Base-by-base conservation (phyloP, 495 filamentous ascomycete genomes). In the Ascobolus immersus region DNA sequence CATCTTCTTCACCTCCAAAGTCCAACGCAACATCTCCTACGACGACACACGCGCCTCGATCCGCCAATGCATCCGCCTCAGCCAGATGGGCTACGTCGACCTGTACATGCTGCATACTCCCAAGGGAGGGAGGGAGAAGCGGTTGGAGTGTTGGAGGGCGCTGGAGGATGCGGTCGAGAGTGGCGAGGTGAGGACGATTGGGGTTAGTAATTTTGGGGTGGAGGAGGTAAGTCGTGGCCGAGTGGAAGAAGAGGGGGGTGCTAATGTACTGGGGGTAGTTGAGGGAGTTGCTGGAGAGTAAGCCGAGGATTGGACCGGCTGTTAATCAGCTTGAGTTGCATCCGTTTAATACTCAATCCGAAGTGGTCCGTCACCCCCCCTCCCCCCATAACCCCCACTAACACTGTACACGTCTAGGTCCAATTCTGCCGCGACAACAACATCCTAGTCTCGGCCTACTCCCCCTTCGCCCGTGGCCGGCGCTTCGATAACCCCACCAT, bases 261-360 rank as follows among this genome's bases (percentile, higher is more conserved):
- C 15, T 15, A 38, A 22, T 27, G 27, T 33, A 25, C 29, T 23
- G 28, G 32, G 10, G 24, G 15, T 42, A 69, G 60, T 49, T 77
- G 10, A 52, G 71, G 41, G 71, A 78, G 49, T 57, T 77, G 7
- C 52, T 70, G 31, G 57, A 45, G 17, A 63, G 59, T 9, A 58
- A 57, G 28, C 65, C 61, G 12, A 49, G 48, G 9, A 49, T 71
- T 14, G 30, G 46, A 6, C 69, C 71, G 0, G 57, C 56, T 0
- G 60, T 77, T 19, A 74, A 77, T 38, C 72, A 77, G 50, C 61
- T 74, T 36, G 72, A 76, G 45, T 58, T 73, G 0, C 70, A 76
- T 34, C 72, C 70, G 1, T 77, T 74, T 53, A 71, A 73, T 38
- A 67, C 68, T 0, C 59, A 67, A 9, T 54, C 47, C 0, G 60